phyloP scores from a whole-genome alignment of 768 basidiomycete species.

The Holtermanniella nyarrowii region DNA sequence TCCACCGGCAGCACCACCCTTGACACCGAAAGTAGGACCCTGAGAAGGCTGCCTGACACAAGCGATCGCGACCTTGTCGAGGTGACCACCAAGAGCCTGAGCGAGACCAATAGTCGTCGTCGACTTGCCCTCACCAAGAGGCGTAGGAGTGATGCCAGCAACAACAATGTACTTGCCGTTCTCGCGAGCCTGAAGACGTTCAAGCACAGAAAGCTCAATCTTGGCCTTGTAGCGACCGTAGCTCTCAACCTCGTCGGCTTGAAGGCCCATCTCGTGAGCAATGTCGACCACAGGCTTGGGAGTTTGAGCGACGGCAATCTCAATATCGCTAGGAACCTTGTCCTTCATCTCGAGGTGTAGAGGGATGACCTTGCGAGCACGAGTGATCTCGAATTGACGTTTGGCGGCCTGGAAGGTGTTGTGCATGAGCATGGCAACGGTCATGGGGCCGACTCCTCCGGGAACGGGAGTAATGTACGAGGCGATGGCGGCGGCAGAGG shows the following conservation, averaged over 20 bases:
- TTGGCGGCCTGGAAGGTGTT: constrained; percentile 81
- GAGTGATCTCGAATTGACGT: constrained; percentile 62
- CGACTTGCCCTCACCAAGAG: constrained; percentile 94
- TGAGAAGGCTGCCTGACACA: constrained; percentile 97
- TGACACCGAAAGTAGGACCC: constrained; percentile 97
- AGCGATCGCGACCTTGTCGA: constrained; percentile 84
- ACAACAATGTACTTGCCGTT: constrained; percentile 95
- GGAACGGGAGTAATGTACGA: constrained; percentile 94
- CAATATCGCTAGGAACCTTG: constrained; percentile 92
- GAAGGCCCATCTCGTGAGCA: constrained; percentile 76
- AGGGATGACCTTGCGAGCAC: constrained; percentile 61
- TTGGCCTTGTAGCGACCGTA: constrained; percentile 98
- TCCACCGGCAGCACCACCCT: constrained; percentile 95
- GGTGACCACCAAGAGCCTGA: constrained; percentile 89
- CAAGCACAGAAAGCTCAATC: constrained; percentile 77
- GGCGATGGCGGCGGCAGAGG: constrained; percentile 63
- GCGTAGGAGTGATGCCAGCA: constrained; percentile 92
- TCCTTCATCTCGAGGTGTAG: constrained; percentile 66
- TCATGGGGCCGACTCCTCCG: constrained; percentile 99
- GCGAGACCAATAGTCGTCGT: constrained; percentile 95
- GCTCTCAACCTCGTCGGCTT: constrained; percentile 75
- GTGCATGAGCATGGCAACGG: constrained; percentile 93
- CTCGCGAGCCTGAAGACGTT: constrained; percentile 71
- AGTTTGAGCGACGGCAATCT: constrained; percentile 86
- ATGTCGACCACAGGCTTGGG: constrained; percentile 80